Conservation (phyloP, 495 filamentous ascomycete genomes). For the Neurospora cerealis region DNA sequence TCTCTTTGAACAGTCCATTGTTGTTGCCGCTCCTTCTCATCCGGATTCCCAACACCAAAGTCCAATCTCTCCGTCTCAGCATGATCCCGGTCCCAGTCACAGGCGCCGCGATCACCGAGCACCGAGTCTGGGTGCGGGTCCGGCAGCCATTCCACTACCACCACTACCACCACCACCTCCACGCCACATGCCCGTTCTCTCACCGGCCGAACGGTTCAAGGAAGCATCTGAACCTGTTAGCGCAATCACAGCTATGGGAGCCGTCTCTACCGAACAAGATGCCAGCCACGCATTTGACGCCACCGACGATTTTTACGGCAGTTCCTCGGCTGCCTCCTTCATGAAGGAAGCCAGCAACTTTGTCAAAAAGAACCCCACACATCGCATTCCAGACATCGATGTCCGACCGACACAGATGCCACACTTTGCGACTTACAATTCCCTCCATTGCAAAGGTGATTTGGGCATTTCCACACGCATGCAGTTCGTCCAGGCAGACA, state of each 20-base stretch:
- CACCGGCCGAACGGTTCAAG: background rate
- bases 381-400: background rate
- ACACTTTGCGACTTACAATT: background rate
- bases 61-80: background rate
- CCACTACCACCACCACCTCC: background rate
- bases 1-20: background rate
- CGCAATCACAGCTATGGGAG: conserved; percentile 31
- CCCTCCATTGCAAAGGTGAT: background rate
- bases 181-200: background rate
- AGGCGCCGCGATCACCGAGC: background rate
- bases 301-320: conserved; percentile 30
- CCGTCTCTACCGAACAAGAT: conserved; percentile 16
- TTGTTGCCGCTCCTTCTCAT: background rate
- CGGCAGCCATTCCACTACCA: background rate
- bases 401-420: background rate
- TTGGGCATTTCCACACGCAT: background rate
- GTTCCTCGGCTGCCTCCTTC: conserved; percentile 33
- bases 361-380: conserved; percentile 9
- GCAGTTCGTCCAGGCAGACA: conserved; percentile 5
- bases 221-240: conserved; percentile 13
- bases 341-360: conserved; percentile 31
- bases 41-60: background rate
- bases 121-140: background rate
- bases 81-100: background rate
- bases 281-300: conserved; percentile 15